Base-by-base conservation (phyloP, 2,329 filamentous ascomycete species). In the Gnomoniopsis smithogilvyi region DNA sequence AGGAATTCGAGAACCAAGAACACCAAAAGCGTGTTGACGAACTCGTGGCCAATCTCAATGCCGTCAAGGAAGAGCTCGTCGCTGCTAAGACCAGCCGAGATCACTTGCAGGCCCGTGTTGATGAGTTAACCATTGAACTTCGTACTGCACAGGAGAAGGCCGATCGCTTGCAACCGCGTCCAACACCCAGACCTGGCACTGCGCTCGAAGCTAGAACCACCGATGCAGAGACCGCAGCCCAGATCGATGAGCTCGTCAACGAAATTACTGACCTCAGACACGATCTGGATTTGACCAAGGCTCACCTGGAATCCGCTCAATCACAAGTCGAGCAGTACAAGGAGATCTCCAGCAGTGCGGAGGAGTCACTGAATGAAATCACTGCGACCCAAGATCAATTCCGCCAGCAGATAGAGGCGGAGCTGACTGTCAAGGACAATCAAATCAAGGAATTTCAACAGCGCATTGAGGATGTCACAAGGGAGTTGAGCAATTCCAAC, bases 21-120 rank as follows among this genome's bases (percentile, higher is more conserved):
- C 87, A 84, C 53, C 92, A 96, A 71, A 95, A 92, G 73, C 87
- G 93, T 54, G 95, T 98, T 62, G 94, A 99, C 65, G 94, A 98
- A 68, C 83, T 99, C 49, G 89, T 94, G 63, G 80, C 87, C 34
- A 94, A 86, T 67, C 79, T 97, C 45, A 83, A 91, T 65, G 86
- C 92, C 62, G 86, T 88, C 53, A 91, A 94, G 48, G 93, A 98
- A 72, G 92, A 97, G 66, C 83, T 96, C 54, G 86, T 95, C 49
- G 87, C 88, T 26, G 86, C 88, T 24, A 96, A 96, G 79, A 96
- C 94, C 1, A 90, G 86, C 50, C 87, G 90, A 51, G 94, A 98
- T 71, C 91, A 97, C 70, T 80, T 99, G 2, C 93, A 98, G 72
- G 85, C 88, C 36, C 85, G 93, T 59, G 91, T 96, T 3, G 90